Conservation (phyloP, 2,329 filamentous ascomycete genomes). For the Colletotrichum sp. region DNA sequence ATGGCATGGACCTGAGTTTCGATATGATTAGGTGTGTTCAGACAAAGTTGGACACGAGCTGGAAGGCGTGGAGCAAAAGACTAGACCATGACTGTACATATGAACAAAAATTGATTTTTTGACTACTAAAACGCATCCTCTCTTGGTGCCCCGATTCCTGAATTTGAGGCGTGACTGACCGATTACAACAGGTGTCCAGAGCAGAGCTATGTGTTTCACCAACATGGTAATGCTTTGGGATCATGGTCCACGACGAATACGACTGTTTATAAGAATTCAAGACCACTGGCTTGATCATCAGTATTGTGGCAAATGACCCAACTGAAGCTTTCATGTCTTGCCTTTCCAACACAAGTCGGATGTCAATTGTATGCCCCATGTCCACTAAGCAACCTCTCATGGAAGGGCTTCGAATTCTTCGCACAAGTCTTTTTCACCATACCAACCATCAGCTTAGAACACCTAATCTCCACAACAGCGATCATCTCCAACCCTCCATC, state of each 20-base stretch:
- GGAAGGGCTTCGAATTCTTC: background rate
- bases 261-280: fast-evolving
- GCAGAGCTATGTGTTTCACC: background rate
- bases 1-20: background rate
- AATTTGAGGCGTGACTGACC: background rate
- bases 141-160: background rate
- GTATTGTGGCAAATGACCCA: background rate
- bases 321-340: background rate
- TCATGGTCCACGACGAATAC: background rate
- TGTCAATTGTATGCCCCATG: background rate
- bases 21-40: background rate
- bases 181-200: background rate
- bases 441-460: background rate
- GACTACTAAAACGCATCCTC: background rate
- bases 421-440: background rate
- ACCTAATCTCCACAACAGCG: background rate
- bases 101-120: background rate
- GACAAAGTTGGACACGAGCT: background rate
- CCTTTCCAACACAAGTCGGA: background rate
- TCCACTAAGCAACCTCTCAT: background rate
- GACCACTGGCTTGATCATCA: background rate
- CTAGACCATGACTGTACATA: no score
- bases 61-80: background rate
- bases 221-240: background rate
- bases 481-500: background rate